Percentiles rank a stretch among this genome's conserved stretches.
These are phyloP conservation scores for Persicaria maculosa DNA, from an alignment of 148 eudicot genomes.

Conservation along the genomic window DNA sequence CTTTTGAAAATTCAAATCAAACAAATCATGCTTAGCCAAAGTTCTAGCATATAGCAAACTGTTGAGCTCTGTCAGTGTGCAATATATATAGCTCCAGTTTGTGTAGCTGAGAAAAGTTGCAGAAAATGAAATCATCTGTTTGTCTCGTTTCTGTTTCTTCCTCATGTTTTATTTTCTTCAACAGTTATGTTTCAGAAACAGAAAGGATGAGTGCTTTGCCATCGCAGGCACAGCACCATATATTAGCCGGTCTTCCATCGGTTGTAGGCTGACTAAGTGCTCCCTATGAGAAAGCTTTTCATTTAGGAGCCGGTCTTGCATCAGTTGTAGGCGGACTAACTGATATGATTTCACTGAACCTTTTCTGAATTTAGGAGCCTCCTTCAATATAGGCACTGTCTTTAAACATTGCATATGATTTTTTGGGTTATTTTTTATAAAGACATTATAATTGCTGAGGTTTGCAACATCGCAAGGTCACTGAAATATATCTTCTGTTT, in stretches of 20 bases:
- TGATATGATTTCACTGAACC: no score
- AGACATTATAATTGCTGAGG: no score
- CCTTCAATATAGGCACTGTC: no score
- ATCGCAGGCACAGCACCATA: slow-evolving; percentile 90
- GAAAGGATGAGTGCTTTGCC: slow-evolving; percentile 79
- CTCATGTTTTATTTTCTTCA: no score
- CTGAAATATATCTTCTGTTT: slow-evolving; percentile 11
- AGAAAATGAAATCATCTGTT: not conserved
- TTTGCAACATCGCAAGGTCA: slow-evolving; percentile 65
- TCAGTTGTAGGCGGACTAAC: no score
- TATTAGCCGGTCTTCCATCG: slow-evolving; percentile 92
- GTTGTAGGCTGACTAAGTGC: slow-evolving; percentile 91
- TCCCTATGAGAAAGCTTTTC: slow-evolving; percentile 94
- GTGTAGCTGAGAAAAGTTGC: not conserved
- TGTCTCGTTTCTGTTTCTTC: not conserved
- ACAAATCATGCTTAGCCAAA: not conserved
- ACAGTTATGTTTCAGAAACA: slow-evolving; percentile 92
- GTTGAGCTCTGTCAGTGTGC: not conserved
- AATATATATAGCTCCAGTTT: not conserved
- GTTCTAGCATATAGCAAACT: no score
- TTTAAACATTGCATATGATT: no score
- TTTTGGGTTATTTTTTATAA: no score
- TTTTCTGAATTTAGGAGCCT: no score
- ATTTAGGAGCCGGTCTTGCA: slow-evolving; percentile 3
- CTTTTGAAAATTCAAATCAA: not conserved